These are phyloP conservation scores for Singerocomus inundabilis DNA, from an alignment of 1,284 basidiomycete species.

Conservation along the genomic window DNA sequence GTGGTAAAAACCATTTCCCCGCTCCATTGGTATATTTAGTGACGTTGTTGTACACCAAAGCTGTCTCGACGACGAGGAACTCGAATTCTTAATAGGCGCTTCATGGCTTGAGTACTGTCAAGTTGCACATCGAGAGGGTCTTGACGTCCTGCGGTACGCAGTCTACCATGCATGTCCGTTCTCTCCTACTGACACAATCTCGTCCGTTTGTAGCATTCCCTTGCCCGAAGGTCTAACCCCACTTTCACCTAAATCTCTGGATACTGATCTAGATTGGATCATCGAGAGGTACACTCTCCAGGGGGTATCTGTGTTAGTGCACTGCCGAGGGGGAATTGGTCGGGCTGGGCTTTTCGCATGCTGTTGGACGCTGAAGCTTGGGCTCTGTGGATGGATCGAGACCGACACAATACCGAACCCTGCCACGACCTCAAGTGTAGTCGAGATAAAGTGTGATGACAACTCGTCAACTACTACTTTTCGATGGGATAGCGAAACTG, in stretches of 20 bases:
- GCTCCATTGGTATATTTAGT: neutral
- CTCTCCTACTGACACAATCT: slow-evolving; percentile 3
- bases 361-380: slow-evolving; percentile 92
- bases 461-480: neutral
- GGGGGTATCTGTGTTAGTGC: slow-evolving; percentile 78
- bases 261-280: slow-evolving; percentile 69
- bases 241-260: slow-evolving; percentile 59
- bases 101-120: slow-evolving; percentile 78
- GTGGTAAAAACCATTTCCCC: slow-evolving; percentile 49
- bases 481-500: slow-evolving; percentile 20
- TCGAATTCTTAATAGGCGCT: slow-evolving; percentile 73
- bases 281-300: slow-evolving; percentile 74
- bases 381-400: slow-evolving; percentile 72
- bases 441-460: slow-evolving; percentile 13
- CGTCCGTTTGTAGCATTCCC: slow-evolving; percentile 59
- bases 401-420: slow-evolving; percentile 15
- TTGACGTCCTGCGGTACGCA: slow-evolving; percentile 69
- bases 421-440: neutral
- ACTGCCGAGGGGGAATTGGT: slow-evolving; percentile 95
- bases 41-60: slow-evolving; percentile 36
- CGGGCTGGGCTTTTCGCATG: slow-evolving; percentile 91
- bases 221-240: slow-evolving; percentile 91
- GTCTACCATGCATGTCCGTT: neutral
- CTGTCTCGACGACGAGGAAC: slow-evolving; percentile 86
- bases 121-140: slow-evolving; percentile 60